A percentile compares a stretch with the other conserved stretches of the same genome.
Evolutionary conservation across 2,329 filamentous ascomycete species (phyloP).

Genomic region (Talaromyces sp.): DNA sequence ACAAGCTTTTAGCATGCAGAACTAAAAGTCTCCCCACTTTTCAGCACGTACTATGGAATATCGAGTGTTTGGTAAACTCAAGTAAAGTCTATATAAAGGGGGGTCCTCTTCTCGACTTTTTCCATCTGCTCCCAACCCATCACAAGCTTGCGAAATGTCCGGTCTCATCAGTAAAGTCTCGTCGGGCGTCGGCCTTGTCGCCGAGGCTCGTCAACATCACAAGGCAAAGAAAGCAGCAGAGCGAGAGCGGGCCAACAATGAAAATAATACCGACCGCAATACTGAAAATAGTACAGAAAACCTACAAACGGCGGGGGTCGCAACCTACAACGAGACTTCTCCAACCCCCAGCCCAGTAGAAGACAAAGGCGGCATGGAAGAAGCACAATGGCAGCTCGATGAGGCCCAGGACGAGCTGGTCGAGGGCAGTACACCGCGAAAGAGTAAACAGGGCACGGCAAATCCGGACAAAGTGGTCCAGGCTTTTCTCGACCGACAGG

Average conservation of each 20-base stretch:
- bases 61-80: background rate
- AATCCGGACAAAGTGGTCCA: conserved; percentile 12
- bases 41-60: background rate
- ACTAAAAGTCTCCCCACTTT: background rate
- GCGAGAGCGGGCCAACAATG: background rate
- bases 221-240: conserved; percentile 10
- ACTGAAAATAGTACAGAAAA: background rate
- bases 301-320: no score
- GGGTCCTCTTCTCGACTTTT: background rate
- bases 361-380: background rate
- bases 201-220: conserved; percentile 4
- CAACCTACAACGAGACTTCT: background rate
- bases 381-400: conserved; percentile 10
- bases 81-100: background rate
- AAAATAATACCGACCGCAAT: background rate
- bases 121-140: background rate
- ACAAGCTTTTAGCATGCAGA: background rate
- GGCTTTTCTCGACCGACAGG: conserved; percentile 10
- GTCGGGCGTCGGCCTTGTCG: conserved; percentile 4
- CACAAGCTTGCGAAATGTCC: background rate
- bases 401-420: conserved; percentile 12
- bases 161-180: background rate
- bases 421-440: background rate
- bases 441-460: conserved; percentile 4
- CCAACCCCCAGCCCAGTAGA: background rate